A percentile compares a stretch with the other conserved stretches of the same genome.
Conservation (phyloP, 2,329 filamentous ascomycete genomes). For the Fusarium sambucinum region DNA sequence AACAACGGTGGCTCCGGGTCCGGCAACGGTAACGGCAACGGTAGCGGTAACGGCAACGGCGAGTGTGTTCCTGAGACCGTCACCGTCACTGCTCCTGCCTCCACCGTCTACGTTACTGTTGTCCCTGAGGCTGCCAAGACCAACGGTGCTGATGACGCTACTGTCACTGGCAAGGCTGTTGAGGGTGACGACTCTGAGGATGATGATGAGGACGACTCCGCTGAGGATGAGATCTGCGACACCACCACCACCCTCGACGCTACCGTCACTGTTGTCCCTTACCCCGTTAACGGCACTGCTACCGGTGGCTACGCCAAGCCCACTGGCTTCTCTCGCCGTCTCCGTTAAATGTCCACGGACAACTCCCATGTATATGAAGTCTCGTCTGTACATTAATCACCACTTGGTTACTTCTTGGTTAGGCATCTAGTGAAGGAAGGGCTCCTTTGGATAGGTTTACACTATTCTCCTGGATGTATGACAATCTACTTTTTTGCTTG, state of each 20-base stretch:
- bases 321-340: constrained; percentile 53
- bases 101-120: constrained; percentile 55
- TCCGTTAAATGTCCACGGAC: constrained; percentile 48
- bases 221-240: constrained; percentile 39
- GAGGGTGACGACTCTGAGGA: constrained; percentile 29
- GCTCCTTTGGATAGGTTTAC: constrained; percentile 31
- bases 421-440: constrained; percentile 41
- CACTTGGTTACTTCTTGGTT: constrained; percentile 41
- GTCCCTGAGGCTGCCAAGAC: constrained; percentile 41
- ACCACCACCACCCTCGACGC: constrained; percentile 48
- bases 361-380: constrained; percentile 36
- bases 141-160: constrained; percentile 36
- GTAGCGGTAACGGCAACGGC: constrained; percentile 19
- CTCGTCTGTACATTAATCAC: constrained; percentile 44
- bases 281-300: constrained; percentile 57
- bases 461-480: constrained; percentile 46
- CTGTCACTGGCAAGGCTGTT: constrained; percentile 37
- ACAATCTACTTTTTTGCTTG: constrained; percentile 39
- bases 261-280: constrained; percentile 57
- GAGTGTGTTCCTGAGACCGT: constrained; percentile 47
- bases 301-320: constrained; percentile 51
- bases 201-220: constrained; percentile 38
- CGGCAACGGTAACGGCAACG: constrained; percentile 19
- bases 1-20: constrained; percentile 2
- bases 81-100: constrained; percentile 50